Percentiles rank a stretch among this genome's conserved stretches.
Conservation (phyloP, 73 alveolate species). For the Paramecium caudatum region DNA sequence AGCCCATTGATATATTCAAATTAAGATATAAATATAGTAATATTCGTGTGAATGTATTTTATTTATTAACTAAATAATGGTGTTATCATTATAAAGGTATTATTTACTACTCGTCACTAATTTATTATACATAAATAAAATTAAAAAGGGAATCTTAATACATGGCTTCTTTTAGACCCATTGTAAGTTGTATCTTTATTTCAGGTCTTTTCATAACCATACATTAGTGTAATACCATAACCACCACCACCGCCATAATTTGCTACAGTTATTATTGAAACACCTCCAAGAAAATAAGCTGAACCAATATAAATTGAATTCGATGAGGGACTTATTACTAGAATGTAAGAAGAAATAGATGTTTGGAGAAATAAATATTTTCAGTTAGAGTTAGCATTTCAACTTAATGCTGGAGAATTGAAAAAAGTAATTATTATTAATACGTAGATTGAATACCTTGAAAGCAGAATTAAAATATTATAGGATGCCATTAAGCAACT, state of each 20-base stretch:
- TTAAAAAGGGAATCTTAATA: not conserved
- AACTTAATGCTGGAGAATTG: slow-evolving; percentile 2
- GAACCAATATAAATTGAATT: slow-evolving; percentile 9
- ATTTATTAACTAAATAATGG: too few species aligned
- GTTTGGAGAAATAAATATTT: slow-evolving; percentile 65
- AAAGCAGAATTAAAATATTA: not conserved
- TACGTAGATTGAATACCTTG: not conserved
- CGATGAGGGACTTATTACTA: slow-evolving; percentile 37
- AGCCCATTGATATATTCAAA: too few species aligned
- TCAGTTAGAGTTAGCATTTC: not conserved
- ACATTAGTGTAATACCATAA: too few species aligned
- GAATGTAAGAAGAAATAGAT: slow-evolving; percentile 64
- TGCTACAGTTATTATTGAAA: slow-evolving; percentile 38
- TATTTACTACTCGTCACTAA: too few species aligned
- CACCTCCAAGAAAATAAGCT: slow-evolving; percentile 40
- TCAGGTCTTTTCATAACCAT: too few species aligned
- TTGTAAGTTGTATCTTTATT: too few species aligned
- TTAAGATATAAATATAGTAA: too few species aligned
- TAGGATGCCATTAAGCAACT: slow-evolving; percentile 27
- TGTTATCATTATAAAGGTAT: too few species aligned
- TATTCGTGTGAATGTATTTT: too few species aligned
- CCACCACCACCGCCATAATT: slow-evolving; percentile 39
- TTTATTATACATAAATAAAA: slow-evolving; percentile 23
- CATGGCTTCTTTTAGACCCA: slow-evolving; percentile 41
- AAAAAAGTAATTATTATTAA: slow-evolving; percentile 2